These are phyloP conservation scores for Rhynchospora breviuscula DNA, from an alignment of 176 grass and related monocot species.

Conservation along the genomic window DNA sequence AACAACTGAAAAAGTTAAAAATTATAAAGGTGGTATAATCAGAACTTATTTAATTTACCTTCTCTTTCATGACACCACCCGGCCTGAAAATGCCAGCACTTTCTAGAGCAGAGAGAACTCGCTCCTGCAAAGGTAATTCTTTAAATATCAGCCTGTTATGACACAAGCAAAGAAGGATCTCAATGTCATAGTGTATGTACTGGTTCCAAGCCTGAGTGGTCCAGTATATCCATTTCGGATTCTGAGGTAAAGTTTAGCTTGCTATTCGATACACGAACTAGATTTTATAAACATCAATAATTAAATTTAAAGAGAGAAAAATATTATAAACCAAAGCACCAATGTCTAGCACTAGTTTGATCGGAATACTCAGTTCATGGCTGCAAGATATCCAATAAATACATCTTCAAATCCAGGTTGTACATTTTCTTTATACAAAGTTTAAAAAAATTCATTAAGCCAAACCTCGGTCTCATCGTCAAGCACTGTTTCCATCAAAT, in stretches of 20 bases:
- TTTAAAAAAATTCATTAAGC: conserved; percentile 8
- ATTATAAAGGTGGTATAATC: background rate
- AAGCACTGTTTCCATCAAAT: conserved; percentile 90
- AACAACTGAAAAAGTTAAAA: background rate
- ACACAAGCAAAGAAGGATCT: background rate
- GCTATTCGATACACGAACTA: background rate
- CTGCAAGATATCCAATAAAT: background rate
- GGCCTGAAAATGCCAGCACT: conserved; percentile 57
- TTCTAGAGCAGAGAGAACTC: conserved; percentile 59
- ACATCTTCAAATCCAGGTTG: background rate
- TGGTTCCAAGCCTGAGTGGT: background rate
- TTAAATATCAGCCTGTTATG: background rate
- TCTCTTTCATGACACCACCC: conserved; percentile 80
- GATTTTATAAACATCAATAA: background rate
- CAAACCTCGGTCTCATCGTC: conserved; percentile 81
- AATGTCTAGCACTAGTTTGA: background rate
- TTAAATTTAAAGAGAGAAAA: background rate
- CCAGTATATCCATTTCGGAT: background rate
- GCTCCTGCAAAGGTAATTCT: conserved; percentile 46
- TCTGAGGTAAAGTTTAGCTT: background rate
- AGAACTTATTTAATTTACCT: conserved; percentile 39
- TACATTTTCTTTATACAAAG: background rate
- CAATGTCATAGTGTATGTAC: background rate
- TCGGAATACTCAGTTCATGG: background rate
- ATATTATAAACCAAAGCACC: background rate